These are phyloP conservation scores for Draba incana DNA, from an alignment of 345 rosid genomes.

Conservation along the genomic window DNA sequence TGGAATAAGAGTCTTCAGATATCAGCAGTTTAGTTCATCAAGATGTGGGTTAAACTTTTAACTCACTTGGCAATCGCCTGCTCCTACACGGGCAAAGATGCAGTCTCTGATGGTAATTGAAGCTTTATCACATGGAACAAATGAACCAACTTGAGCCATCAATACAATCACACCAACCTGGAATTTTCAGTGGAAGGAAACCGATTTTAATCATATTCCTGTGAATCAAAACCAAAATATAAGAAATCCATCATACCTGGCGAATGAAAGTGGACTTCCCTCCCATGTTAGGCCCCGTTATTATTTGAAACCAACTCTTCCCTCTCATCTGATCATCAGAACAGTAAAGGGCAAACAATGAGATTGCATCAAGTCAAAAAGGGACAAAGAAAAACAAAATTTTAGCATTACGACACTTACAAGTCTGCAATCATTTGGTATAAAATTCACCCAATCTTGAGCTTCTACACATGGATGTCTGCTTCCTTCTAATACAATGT, in stretches of 20 bases:
- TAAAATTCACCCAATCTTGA: slow-evolving; percentile 98
- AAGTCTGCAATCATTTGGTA: slow-evolving; percentile 95
- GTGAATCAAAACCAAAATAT: slow-evolving; percentile 2
- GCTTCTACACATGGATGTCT: slow-evolving; percentile 99
- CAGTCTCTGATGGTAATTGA: slow-evolving; percentile 90
- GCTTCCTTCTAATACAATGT: slow-evolving; percentile 84
- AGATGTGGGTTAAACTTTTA: slow-evolving; percentile 15
- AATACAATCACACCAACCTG: slow-evolving; percentile 92
- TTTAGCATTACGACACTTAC: slow-evolving; percentile 53
- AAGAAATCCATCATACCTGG: slow-evolving; percentile 56
- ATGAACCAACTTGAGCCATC: slow-evolving; percentile 99
- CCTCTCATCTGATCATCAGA: slow-evolving; percentile 68
- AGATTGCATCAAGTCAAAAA: slow-evolving; percentile 23
- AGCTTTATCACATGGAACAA: slow-evolving; percentile 95
- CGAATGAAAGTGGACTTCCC: slow-evolving; percentile 98
- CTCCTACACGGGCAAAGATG: slow-evolving; percentile 98
- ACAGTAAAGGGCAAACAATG: slow-evolving; percentile 31
- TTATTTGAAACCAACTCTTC: slow-evolving; percentile 95
- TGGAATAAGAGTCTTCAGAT: slow-evolving; percentile 5
- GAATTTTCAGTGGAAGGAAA: slow-evolving; percentile 20
- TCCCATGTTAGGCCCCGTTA: slow-evolving; percentile 99
- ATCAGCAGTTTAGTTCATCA: slow-evolving; percentile 2
- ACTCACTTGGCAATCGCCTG: slow-evolving; percentile 99
- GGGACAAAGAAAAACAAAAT: slow-evolving; percentile 23
- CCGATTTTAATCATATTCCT: neutral